These are phyloP conservation scores for Cenchrus americanus DNA, from an alignment of 176 grass and related monocot genomes.

Conservation along the genomic window DNA sequence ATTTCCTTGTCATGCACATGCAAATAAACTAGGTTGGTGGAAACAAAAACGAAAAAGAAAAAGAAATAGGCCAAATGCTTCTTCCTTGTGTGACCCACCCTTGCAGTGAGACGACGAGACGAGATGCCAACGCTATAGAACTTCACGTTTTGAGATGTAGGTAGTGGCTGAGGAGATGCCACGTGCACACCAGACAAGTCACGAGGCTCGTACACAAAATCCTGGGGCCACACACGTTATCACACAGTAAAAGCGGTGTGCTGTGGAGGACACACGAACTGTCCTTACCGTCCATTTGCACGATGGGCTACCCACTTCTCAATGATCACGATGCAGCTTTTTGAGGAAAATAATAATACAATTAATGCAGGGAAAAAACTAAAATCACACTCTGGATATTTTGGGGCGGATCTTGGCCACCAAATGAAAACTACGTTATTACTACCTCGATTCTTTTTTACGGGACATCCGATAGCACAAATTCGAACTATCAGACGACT, in stretches of 20 bases:
- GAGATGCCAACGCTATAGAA: not conserved
- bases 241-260: conserved; percentile 27
- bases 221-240: conserved; percentile 40
- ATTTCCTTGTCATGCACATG: not conserved
- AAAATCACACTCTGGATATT: not conserved
- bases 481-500: no score
- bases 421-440: no score
- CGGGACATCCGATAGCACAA: no score
- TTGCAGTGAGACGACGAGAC: conserved; percentile 19
- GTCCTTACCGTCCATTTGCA: not conserved
- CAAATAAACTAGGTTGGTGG: conserved; percentile 7
- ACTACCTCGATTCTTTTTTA: no score
- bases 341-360: not conserved
- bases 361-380: not conserved
- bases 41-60: not conserved
- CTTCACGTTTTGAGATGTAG: conserved; percentile 14
- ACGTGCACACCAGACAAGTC: conserved; percentile 50
- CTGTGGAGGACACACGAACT: conserved; percentile 32
- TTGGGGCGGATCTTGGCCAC: not conserved
- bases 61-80: not conserved
- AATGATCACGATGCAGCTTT: not conserved
- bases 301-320: not conserved
- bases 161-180: conserved; percentile 38
- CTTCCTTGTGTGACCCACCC: not conserved
- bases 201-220: conserved; percentile 34